Percentiles rank a stretch among this genome's conserved stretches.
Conservation (phyloP, 352 stramenopile species). For the Globisporangium sylvaticum region DNA sequence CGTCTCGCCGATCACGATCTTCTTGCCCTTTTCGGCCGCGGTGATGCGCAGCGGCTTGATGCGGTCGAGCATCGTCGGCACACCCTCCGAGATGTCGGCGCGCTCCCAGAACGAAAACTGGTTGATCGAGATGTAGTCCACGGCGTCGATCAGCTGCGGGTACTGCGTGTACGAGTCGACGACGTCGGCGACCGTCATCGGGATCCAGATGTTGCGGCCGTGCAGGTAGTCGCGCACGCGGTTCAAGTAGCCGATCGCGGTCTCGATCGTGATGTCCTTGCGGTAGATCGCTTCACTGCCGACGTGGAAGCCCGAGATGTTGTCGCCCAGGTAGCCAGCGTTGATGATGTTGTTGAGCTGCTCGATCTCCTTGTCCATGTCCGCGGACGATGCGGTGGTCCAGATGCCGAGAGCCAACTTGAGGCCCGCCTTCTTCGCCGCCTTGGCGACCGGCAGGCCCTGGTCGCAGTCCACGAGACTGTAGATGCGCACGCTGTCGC, state of each 20-base stretch:
- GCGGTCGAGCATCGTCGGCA: constrained; percentile 45
- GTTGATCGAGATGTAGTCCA: constrained; percentile 72
- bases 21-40: constrained; percentile 49
- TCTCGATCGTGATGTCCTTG: constrained; percentile 38
- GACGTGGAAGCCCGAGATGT: constrained; percentile 51
- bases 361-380: constrained; percentile 43
- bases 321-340: constrained; percentile 35
- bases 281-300: constrained; percentile 73
- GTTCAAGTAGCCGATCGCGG: constrained; percentile 56
- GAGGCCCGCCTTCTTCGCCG: constrained; percentile 40
- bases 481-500: constrained; percentile 68
- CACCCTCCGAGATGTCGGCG: constrained; percentile 41
- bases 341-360: constrained; percentile 42
- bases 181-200: constrained; percentile 66
- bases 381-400: constrained; percentile 33
- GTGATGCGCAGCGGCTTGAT: constrained; percentile 40
- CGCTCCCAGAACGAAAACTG: constrained; percentile 80
- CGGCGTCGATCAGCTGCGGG: constrained; percentile 45
- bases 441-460: constrained; percentile 34
- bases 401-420: constrained; percentile 66
- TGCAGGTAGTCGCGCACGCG: constrained; percentile 50
- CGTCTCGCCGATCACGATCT: constrained; percentile 61
- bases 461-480: constrained; percentile 55
- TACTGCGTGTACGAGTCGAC: constrained; percentile 71
- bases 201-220: constrained; percentile 35